Evolutionary conservation across 1,284 basidiomycete species (phyloP).

Genomic region (Ceratobasidium sp.): DNA sequence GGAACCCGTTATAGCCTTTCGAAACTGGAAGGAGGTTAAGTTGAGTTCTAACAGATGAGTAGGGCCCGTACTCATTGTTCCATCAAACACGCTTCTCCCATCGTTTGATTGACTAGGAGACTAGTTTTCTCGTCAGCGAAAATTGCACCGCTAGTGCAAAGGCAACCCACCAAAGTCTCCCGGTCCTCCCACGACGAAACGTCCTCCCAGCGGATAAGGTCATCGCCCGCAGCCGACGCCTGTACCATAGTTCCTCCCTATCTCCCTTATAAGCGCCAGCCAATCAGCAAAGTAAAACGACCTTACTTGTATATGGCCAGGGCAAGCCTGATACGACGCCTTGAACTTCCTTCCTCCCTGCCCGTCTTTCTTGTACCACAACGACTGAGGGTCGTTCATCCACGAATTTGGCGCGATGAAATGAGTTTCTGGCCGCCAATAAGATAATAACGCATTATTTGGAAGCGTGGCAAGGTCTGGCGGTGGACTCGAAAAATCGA

Average conservation of each 20-base stretch:
- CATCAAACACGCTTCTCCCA: constrained; percentile 34
- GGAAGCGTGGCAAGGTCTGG: constrained; percentile 28
- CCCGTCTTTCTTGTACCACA: constrained; percentile 40
- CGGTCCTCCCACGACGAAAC: constrained; percentile 41
- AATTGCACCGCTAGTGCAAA: background rate
- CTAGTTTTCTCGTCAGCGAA: constrained; percentile 14
- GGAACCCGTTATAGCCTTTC: constrained; percentile 42
- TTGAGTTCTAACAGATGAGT: background rate
- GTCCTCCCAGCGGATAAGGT: constrained; percentile 42
- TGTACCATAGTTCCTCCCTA: constrained; percentile 42
- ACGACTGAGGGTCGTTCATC: constrained; percentile 40
- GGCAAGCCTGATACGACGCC: constrained; percentile 41
- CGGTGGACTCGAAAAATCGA: constrained; percentile 37
- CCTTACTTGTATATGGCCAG: constrained; percentile 34
- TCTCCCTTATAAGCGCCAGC: background rate
- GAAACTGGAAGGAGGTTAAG: constrained; percentile 26
- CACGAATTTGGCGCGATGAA: constrained; percentile 43
- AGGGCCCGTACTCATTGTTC: constrained; percentile 19
- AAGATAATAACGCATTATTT: constrained; percentile 37
- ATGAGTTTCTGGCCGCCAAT: constrained; percentile 40
- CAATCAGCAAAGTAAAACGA: background rate
- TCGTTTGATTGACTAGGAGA: constrained; percentile 34
- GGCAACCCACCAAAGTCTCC: constrained; percentile 13
- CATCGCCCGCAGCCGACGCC: constrained; percentile 41
- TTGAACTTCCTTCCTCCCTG: constrained; percentile 43